Evolutionary conservation across 2,329 filamentous ascomycete species (phyloP).

Genomic region (Dactylellina drechsleri): DNA sequence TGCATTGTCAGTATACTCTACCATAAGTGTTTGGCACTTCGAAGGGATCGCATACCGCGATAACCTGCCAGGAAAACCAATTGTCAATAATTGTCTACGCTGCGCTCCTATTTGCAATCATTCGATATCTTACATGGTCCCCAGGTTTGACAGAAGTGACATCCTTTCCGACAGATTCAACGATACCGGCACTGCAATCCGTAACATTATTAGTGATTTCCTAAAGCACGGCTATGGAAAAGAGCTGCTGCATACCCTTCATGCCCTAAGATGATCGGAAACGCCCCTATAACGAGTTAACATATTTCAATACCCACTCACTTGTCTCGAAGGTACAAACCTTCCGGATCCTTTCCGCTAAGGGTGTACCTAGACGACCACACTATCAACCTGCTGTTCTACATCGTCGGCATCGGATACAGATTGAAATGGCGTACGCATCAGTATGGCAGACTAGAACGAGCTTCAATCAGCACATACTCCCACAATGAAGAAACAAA

Average conservation of each 20-base stretch:
- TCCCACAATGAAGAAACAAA: neutral
- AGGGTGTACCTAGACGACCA: slow-evolving; percentile 80
- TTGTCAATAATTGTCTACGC: neutral
- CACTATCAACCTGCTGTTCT: slow-evolving; percentile 7
- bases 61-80: slow-evolving; percentile 17
- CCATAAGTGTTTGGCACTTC: neutral
- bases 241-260: slow-evolving; percentile 66
- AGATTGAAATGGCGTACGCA: slow-evolving; percentile 62
- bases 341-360: slow-evolving; percentile 96
- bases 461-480: slow-evolving; percentile 10
- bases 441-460: slow-evolving; percentile 87
- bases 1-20: neutral
- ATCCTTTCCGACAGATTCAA: slow-evolving; percentile 92
- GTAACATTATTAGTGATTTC: neutral
- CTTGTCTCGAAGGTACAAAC: slow-evolving; percentile 60
- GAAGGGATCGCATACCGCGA: slow-evolving; percentile 30
- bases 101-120: neutral
- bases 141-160: slow-evolving; percentile 94
- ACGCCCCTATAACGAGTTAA: slow-evolving; percentile 20
- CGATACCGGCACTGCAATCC: slow-evolving; percentile 75
- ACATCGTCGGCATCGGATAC: no score
- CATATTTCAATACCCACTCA: neutral
- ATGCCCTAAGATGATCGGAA: slow-evolving; percentile 88
- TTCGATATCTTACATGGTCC: slow-evolving; percentile 73
- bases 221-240: neutral